Evolutionary conservation across 2,329 filamentous ascomycete species (phyloP).

Genomic region (Cercospora canescens): DNA sequence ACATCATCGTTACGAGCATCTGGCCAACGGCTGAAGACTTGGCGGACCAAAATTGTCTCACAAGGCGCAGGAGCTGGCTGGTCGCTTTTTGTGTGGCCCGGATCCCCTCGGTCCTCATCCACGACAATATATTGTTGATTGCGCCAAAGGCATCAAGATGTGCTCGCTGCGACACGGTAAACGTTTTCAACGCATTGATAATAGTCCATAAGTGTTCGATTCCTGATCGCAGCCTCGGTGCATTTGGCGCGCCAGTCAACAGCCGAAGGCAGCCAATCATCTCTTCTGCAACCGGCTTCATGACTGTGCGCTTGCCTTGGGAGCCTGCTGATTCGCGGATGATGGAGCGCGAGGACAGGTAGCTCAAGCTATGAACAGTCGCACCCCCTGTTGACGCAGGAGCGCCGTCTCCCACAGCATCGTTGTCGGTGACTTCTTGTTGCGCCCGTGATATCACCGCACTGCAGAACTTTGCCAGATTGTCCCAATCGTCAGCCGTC

Average conservation of each 20-base stretch:
- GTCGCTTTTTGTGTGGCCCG: slow-evolving; percentile 62
- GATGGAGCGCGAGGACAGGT: slow-evolving; percentile 30
- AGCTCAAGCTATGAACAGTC: slow-evolving; percentile 23
- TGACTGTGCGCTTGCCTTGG: slow-evolving; percentile 22
- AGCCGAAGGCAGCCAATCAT: slow-evolving; percentile 31
- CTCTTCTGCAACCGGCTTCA: slow-evolving; percentile 33
- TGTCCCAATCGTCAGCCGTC: slow-evolving; percentile 63
- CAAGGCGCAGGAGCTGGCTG: slow-evolving; percentile 65
- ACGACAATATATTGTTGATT: slow-evolving; percentile 69
- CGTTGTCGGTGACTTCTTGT: slow-evolving; percentile 26
- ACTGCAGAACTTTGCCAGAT: slow-evolving; percentile 70
- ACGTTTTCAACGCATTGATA: slow-evolving; percentile 54
- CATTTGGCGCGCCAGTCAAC: slow-evolving; percentile 34
- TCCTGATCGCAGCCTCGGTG: slow-evolving; percentile 26
- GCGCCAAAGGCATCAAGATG: slow-evolving; percentile 74
- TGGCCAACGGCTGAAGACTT: slow-evolving; percentile 47
- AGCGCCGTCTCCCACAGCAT: slow-evolving; percentile 8
- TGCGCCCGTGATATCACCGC: slow-evolving; percentile 51
- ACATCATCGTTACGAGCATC: slow-evolving; percentile 70
- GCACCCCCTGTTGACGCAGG: slow-evolving; percentile 8
- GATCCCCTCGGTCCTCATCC: slow-evolving; percentile 68
- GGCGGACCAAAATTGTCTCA: slow-evolving; percentile 69
- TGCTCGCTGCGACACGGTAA: slow-evolving; percentile 15
- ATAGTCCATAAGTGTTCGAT: slow-evolving; percentile 21
- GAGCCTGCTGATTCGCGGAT: slow-evolving; percentile 26